A percentile compares a stretch with the other conserved stretches of the same genome.
Evolutionary conservation across 495 filamentous ascomycete genomes (phyloP).

Genomic region (Bryoglossum gracile): DNA sequence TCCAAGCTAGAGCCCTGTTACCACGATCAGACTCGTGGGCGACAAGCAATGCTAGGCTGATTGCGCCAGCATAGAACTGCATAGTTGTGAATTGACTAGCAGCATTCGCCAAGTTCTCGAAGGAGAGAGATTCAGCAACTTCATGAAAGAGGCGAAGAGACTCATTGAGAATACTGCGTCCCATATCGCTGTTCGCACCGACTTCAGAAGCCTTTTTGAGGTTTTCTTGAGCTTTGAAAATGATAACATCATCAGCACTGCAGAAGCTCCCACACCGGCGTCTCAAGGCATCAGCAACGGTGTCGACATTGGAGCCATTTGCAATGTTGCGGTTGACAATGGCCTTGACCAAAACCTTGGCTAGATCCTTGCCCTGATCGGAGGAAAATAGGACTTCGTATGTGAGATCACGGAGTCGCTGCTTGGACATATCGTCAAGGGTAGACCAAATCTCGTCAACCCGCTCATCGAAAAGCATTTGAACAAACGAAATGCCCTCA

Average conservation of each 20-base stretch:
- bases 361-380: slow-evolving; percentile 74
- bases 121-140: slow-evolving; percentile 72
- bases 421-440: slow-evolving; percentile 59
- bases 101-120: slow-evolving; percentile 71
- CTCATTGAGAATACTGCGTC: slow-evolving; percentile 79
- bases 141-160: slow-evolving; percentile 81
- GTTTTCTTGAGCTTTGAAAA: slow-evolving; percentile 96
- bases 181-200: slow-evolving; percentile 62
- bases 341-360: slow-evolving; percentile 91
- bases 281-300: slow-evolving; percentile 84
- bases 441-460: slow-evolving; percentile 81
- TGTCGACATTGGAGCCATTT: slow-evolving; percentile 92
- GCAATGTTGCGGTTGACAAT: slow-evolving; percentile 97
- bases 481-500: slow-evolving; percentile 91
- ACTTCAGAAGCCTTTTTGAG: slow-evolving; percentile 80
- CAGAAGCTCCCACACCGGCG: slow-evolving; percentile 93
- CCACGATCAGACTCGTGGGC: slow-evolving; percentile 76
- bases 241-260: slow-evolving; percentile 89
- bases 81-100: slow-evolving; percentile 69
- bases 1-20: slow-evolving; percentile 69
- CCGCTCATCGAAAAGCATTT: slow-evolving; percentile 87
- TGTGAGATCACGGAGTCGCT: slow-evolving; percentile 65
- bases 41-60: slow-evolving; percentile 75
- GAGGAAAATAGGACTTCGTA: slow-evolving; percentile 83
- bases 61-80: slow-evolving; percentile 93